phyloP scores from a whole-genome alignment of 345 rosid genomes.

The Gossypium stocksii region DNA sequence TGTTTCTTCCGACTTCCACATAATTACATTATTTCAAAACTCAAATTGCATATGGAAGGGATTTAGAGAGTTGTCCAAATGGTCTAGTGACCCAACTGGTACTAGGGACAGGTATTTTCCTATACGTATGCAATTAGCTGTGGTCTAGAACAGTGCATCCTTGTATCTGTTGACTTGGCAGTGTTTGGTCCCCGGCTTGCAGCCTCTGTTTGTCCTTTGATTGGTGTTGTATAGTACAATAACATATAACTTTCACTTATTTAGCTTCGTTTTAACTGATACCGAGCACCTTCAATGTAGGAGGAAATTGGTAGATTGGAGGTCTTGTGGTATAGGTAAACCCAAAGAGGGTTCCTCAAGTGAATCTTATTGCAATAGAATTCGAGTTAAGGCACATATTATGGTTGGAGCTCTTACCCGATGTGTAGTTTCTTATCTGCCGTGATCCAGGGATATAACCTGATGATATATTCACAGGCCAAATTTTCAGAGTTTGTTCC shows the following conservation, averaged over 20 bases:
- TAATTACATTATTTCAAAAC: background rate
- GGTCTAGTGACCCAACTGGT: background rate
- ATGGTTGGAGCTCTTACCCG: background rate
- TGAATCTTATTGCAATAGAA: background rate
- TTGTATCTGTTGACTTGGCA: background rate
- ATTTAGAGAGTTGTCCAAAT: background rate
- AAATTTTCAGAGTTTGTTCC: background rate
- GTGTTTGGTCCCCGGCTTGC: background rate
- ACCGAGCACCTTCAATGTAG: background rate
- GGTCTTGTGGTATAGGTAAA: background rate
- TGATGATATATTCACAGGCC: background rate
- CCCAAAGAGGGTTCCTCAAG: background rate
- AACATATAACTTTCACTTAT: background rate
- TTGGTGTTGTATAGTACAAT: background rate
- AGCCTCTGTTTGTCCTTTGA: background rate
- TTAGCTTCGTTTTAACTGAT: background rate
- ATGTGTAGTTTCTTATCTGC: background rate
- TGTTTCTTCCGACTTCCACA: background rate
- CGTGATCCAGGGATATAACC: background rate
- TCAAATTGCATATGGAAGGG: background rate
- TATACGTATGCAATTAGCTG: background rate
- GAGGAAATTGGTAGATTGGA: constrained; percentile 5
- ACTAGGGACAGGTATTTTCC: background rate
- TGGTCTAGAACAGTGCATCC: background rate
- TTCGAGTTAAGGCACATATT: background rate